A percentile compares a stretch with the other conserved stretches of the same genome.
Conservation (phyloP, 2,329 filamentous ascomycete genomes). For the Colletotrichum abscissum region DNA sequence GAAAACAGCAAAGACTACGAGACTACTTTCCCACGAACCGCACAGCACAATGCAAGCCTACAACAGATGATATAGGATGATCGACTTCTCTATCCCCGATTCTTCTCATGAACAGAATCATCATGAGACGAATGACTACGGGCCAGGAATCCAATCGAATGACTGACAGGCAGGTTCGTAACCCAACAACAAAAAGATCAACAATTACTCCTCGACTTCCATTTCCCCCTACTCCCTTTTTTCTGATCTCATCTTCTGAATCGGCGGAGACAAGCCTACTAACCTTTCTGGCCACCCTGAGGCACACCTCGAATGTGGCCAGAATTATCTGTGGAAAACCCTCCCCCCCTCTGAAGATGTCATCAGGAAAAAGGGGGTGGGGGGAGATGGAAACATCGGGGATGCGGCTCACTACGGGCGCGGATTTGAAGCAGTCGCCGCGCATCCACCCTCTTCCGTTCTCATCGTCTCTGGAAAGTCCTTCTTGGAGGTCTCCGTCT, state of each 20-base stretch:
- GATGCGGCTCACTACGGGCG: constrained; percentile 88
- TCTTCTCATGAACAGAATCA: not conserved
- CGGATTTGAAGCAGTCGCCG: constrained; percentile 65
- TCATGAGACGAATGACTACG: constrained; percentile 35
- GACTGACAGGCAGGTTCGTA: constrained; percentile 50
- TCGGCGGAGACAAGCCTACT: not conserved
- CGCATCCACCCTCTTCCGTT: constrained; percentile 62
- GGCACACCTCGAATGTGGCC: not conserved
- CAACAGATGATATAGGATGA: constrained; percentile 6
- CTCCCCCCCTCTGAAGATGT: not conserved
- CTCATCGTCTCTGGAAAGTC: too few relatives aligned
- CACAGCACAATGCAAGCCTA: constrained; percentile 28
- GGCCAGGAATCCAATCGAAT: constrained; percentile 20
- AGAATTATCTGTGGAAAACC: not conserved
- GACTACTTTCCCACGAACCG: constrained; percentile 45
- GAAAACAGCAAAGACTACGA: not conserved
- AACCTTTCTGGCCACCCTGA: not conserved
- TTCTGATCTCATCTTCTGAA: not conserved
- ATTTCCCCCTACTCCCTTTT: not conserved
- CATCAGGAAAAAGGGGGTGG: not conserved
- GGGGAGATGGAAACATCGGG: constrained; percentile 39
- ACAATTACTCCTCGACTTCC: constrained; percentile 41
- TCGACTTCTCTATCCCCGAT: not conserved
- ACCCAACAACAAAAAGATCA: constrained; percentile 46
- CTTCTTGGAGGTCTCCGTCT: not conserved